Conservation (phyloP, 108 stramenopile genomes). For the Aurantiochytrium sp. region DNA sequence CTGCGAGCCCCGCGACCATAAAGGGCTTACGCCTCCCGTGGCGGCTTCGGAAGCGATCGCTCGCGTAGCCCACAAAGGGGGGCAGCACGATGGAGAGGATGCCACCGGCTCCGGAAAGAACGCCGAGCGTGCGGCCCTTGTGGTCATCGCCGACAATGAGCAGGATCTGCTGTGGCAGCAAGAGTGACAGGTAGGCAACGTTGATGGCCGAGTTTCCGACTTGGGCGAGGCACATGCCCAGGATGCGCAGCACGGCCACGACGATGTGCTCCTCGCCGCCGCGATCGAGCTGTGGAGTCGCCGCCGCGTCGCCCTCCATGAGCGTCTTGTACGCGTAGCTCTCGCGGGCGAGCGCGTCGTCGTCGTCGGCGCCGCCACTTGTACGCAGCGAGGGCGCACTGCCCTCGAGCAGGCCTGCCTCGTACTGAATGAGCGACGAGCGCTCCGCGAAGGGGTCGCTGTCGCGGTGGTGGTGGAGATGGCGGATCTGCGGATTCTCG, state of each 20-base stretch:
- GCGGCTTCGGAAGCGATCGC: not conserved
- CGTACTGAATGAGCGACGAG: not conserved
- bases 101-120: not conserved
- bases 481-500: not conserved
- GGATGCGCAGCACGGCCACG: not conserved
- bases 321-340: too few relatives aligned
- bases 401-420: not conserved
- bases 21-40: not conserved
- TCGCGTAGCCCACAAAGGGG: not conserved
- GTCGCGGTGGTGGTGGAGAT: not conserved
- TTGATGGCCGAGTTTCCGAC: not conserved
- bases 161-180: not conserved
- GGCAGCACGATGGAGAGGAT: not conserved
- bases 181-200: not conserved
- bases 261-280: not conserved
- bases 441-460: not conserved
- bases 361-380: not conserved
- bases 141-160: not conserved
- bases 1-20: not conserved
- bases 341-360: not conserved
- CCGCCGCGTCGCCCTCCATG: not conserved
- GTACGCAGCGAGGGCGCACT: not conserved
- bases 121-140: not conserved
- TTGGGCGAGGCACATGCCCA: not conserved
- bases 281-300: not conserved